Base-by-base conservation (phyloP, 768 basidiomycete species). In the Phaffia australis region DNA sequence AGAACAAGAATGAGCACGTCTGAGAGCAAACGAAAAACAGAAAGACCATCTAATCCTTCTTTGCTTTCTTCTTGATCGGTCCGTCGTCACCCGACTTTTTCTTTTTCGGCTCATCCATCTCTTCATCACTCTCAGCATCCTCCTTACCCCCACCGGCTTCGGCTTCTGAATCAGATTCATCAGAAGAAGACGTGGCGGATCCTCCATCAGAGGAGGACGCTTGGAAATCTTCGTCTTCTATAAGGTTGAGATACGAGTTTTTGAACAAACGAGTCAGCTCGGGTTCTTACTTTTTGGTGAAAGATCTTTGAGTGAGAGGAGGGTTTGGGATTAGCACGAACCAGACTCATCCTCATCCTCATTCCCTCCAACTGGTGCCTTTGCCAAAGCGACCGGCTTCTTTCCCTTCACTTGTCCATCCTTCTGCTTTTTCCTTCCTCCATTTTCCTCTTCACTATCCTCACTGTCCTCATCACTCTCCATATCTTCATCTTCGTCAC, bases 171-270 rank as follows among this genome's bases (percentile, higher is more conserved):
- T 85, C 87, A 5, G 35, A 42, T 6, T 77, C 83, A 47, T 81
- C 84, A 0, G 83, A 83, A 60, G 87, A 88, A 47, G 84, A 86
- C 0, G 93, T 89, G 4, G 93, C 67, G 32, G 67, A 95, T n/a
- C 93, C 92, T 55, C 79, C 81, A 72, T 95, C 92, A 0, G 87
- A 88, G 1, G 79, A 85, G 8, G 87, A 89, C 9, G 85, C 91
- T 69, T 85, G 78, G 83, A 98, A 98, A 77, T 95, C 92, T 76
- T 93, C 87, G 70, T 87, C 94, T 87, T 78, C 79, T 77, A 70
- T 30, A 23, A 42, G 25, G 25, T 23, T 21, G 19, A n/a, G 23
- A n/a, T 25, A 32, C 27, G 3, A 46, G 35, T 29, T 32, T n/a
- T 18, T 1, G 32, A 58, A 54, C 52, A 15, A 29, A 29, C 51